Conservation (phyloP, 2,329 filamentous ascomycete genomes). For the Apiospora saccharicola region DNA sequence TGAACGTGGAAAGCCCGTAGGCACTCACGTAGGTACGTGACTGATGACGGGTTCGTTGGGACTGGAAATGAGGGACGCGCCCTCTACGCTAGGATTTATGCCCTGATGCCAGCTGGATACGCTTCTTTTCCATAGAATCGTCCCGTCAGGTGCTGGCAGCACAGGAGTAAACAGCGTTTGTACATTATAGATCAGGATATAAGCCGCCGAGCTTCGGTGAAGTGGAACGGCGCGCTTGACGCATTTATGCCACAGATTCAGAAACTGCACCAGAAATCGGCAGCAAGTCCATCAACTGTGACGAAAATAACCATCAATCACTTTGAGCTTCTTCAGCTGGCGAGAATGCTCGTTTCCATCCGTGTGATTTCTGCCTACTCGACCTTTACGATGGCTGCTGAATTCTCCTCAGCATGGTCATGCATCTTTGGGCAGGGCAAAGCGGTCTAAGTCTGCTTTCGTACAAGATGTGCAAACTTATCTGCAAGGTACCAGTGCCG, state of each 20-base stretch:
- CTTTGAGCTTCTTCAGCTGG: not conserved
- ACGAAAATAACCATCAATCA: not conserved
- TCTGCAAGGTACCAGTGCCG: conserved; percentile 15
- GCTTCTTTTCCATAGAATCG: not conserved
- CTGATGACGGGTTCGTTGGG: not conserved
- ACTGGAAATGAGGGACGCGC: not conserved
- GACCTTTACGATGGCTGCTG: not conserved
- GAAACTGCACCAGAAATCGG: not conserved
- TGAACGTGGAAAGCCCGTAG: conserved; percentile 9
- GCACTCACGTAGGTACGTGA: conserved; percentile 3
- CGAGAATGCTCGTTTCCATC: no score
- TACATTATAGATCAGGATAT: conserved; percentile 16
- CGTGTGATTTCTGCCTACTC: not conserved
- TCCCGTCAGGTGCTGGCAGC: not conserved
- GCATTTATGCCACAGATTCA: conserved; percentile 1
- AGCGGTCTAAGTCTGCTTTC: no score
- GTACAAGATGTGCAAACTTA: not conserved
- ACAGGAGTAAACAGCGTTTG: conserved; percentile 3
- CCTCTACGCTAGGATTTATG: conserved; percentile 1
- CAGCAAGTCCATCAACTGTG: not conserved
- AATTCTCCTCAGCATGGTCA: not conserved
- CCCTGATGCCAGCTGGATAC: conserved; percentile 10
- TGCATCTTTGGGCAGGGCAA: not conserved
- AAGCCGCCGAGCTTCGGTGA: conserved; percentile 4
- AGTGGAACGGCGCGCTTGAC: not conserved